These are phyloP conservation scores for Microthlaspi erraticum DNA, from an alignment of 345 rosid species.

Conservation along the genomic window DNA sequence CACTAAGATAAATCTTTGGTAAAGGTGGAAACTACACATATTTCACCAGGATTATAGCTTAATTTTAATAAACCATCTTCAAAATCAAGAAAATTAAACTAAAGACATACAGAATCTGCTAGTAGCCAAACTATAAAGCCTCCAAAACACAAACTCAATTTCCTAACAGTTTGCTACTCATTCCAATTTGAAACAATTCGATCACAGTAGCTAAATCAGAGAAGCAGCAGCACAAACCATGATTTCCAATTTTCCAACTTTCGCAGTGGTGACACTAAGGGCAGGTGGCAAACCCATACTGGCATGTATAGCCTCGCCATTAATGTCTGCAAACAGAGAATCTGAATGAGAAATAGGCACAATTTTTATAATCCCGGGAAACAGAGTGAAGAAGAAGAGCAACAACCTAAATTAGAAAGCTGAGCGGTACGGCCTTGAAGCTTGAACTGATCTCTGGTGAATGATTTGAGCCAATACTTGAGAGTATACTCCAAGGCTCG, in stretches of 20 bases:
- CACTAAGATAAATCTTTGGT: no score
- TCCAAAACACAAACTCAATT: neutral
- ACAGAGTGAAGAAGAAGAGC: neutral
- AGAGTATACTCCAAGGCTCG: conserved; percentile 97
- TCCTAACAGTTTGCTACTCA: neutral
- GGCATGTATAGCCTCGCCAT: conserved; percentile 97
- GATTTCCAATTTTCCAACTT: conserved; percentile 85
- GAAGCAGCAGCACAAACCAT: conserved; percentile 57
- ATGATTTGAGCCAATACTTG: conserved; percentile 99
- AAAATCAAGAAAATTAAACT: no score
- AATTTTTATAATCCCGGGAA: neutral
- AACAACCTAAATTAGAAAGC: conserved; percentile 80
- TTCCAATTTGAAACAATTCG: neutral
- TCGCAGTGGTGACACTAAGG: conserved; percentile 80
- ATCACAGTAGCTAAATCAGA: conserved; percentile 7
- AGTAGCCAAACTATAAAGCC: neutral
- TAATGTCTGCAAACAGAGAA: conserved; percentile 61
- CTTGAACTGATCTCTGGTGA: conserved; percentile 96
- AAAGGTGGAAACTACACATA: no score
- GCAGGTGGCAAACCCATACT: conserved; percentile 99
- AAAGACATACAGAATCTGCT: no score
- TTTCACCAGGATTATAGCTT: no score
- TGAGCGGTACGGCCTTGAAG: conserved; percentile 90
- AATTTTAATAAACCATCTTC: no score
- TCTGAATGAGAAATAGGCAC: neutral